A percentile compares a stretch with the other conserved stretches of the same genome.
phyloP scores from a whole-genome alignment of 202 grass and related monocot genomes.

The Elaeis oleifera region DNA sequence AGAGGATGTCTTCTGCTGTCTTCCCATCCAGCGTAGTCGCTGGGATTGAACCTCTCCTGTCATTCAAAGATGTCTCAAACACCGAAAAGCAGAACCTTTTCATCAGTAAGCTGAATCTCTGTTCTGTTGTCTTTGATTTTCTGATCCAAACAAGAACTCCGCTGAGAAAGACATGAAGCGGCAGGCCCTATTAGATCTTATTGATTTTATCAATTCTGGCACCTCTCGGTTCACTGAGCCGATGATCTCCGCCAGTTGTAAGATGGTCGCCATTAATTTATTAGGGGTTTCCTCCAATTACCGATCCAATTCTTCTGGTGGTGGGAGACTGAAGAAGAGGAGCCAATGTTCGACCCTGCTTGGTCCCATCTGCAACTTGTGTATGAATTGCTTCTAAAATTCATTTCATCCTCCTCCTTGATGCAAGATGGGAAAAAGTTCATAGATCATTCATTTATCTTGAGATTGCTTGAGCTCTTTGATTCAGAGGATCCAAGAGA shows the following conservation, averaged over 20 bases:
- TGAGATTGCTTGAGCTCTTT: slow-evolving; percentile 71
- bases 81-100: slow-evolving; percentile 73
- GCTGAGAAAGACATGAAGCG: slow-evolving; percentile 88
- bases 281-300: slow-evolving; percentile 72
- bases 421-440: slow-evolving; percentile 86
- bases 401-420: slow-evolving; percentile 76
- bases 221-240: slow-evolving; percentile 46
- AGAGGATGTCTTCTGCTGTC: slow-evolving; percentile 85
- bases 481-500: slow-evolving; percentile 92
- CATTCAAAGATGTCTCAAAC: slow-evolving; percentile 82
- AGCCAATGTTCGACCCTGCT: slow-evolving; percentile 80
- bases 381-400: slow-evolving; percentile 86
- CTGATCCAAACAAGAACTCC: slow-evolving; percentile 60
- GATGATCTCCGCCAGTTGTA: slow-evolving; percentile 53
- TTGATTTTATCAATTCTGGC: slow-evolving; percentile 55
- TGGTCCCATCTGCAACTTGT: slow-evolving; percentile 93
- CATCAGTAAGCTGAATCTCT: slow-evolving; percentile 76
- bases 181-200: slow-evolving; percentile 71
- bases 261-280: slow-evolving; percentile 78
- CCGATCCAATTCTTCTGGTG: slow-evolving; percentile 42
- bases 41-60: slow-evolving; percentile 75
- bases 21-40: slow-evolving; percentile 87
- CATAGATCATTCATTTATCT: slow-evolving; percentile 87
- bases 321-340: slow-evolving; percentile 84
- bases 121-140: slow-evolving; percentile 78